Percentiles rank a stretch among this genome's conserved stretches.
phyloP scores from a whole-genome alignment of 495 filamentous ascomycete species.

The Aspergillus panamensis region DNA sequence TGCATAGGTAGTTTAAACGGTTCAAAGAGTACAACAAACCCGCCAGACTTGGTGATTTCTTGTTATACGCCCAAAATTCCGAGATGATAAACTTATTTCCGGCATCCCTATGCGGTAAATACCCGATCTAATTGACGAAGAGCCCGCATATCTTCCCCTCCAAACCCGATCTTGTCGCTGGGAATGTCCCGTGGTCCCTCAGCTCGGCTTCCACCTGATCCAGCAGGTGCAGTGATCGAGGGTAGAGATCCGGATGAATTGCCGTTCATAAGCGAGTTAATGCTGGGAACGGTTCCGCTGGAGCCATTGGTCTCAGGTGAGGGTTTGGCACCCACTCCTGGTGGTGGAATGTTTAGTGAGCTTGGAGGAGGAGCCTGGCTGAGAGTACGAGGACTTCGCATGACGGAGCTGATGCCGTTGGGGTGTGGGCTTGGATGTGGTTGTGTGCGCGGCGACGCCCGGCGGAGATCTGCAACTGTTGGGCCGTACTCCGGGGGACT shows the following conservation, averaged over 20 bases:
- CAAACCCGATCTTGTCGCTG: constrained; percentile 58
- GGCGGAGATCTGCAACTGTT: constrained; percentile 27
- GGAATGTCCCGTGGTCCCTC: constrained; percentile 61
- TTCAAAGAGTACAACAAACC: not conserved
- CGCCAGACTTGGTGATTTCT: too few relatives aligned
- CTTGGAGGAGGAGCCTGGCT: constrained; percentile 33
- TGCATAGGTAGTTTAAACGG: not conserved
- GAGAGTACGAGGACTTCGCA: constrained; percentile 30
- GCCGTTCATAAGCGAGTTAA: constrained; percentile 50
- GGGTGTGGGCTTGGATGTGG: constrained; percentile 25
- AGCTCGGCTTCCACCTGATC: constrained; percentile 22
- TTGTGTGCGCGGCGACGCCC: constrained; percentile 39
- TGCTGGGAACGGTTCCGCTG: constrained; percentile 48
- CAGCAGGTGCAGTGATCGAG: constrained; percentile 29
- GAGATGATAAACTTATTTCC: not conserved
- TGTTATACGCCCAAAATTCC: too few relatives aligned
- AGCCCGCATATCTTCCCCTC: constrained; percentile 62
- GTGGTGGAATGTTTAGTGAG: constrained; percentile 27
- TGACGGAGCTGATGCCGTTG: constrained; percentile 22
- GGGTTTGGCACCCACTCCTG: constrained; percentile 22
- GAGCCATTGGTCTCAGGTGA: constrained; percentile 24
- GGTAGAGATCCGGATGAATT: constrained; percentile 42
- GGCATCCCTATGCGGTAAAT: constrained; percentile 29
- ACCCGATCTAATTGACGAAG: constrained; percentile 61
- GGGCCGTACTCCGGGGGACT: constrained; percentile 35